Percentiles rank a stretch among this genome's conserved stretches.
phyloP scores from a whole-genome alignment of 2,329 filamentous ascomycete species.

The Plenodomus tracheiphilus region DNA sequence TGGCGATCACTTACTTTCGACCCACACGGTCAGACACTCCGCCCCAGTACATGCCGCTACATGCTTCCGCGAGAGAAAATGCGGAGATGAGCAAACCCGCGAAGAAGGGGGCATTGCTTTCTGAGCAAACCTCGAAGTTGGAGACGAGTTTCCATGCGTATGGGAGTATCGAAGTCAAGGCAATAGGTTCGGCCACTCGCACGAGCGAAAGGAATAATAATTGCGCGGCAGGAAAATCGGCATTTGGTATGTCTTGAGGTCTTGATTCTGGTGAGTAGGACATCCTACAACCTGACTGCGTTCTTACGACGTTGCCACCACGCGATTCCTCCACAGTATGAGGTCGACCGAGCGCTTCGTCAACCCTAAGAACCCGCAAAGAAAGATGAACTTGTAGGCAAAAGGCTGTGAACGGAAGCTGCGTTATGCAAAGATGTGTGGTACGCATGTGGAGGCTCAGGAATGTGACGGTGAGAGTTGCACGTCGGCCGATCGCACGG shows the following conservation, averaged over 20 bases:
- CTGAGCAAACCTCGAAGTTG: constrained; percentile 41
- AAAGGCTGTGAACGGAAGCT: constrained; percentile 5
- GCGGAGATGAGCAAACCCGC: constrained; percentile 86
- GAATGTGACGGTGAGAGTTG: constrained; percentile 11
- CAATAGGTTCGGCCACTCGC: constrained; percentile 88
- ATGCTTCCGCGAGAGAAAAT: constrained; percentile 83
- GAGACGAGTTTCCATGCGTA: constrained; percentile 58
- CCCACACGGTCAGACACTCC: constrained; percentile 45
- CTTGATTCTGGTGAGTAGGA: constrained; percentile 60
- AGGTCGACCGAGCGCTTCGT: constrained; percentile 16
- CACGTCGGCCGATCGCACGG: constrained; percentile 14
- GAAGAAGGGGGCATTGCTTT: constrained; percentile 72
- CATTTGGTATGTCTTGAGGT: constrained; percentile 65
- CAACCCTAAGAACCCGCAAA: constrained; percentile 7
- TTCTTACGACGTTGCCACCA: constrained; percentile 54
- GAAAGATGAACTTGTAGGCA: constrained; percentile 4
- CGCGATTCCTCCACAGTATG: constrained; percentile 16
- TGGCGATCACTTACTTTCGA: constrained; percentile 11
- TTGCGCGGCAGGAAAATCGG: constrained; percentile 80
- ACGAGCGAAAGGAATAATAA: constrained; percentile 92
- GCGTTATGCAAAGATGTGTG: constrained; percentile 1
- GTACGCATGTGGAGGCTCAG: constrained; percentile 5
- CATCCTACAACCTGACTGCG: constrained; percentile 55
- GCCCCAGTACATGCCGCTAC: constrained; percentile 71
- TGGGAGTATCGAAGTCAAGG: constrained; percentile 90